Percentiles rank a stretch among this genome's conserved stretches.
Evolutionary conservation across 306 rosid species (phyloP).

Genomic region (Vachellia collinsii): DNA sequence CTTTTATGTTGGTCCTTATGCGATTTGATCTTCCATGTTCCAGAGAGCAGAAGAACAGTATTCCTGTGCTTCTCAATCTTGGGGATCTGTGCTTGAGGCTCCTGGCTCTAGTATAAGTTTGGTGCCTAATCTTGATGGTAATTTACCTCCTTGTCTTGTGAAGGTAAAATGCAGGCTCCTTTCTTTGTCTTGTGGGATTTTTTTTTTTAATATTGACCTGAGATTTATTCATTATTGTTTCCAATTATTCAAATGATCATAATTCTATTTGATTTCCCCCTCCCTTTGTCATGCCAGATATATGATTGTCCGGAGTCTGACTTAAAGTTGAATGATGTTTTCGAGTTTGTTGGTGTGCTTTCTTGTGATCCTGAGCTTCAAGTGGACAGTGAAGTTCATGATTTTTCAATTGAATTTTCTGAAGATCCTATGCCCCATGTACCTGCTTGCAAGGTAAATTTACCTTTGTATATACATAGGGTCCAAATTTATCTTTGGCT

Average conservation of each 20-base stretch:
- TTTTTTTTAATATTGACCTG: conserved; percentile 1
- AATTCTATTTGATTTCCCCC: not conserved
- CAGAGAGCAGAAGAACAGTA: conserved; percentile 72
- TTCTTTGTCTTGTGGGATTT: not conserved
- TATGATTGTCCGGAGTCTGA: conserved; percentile 82
- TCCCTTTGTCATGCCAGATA: conserved; percentile 51
- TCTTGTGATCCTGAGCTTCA: conserved; percentile 63
- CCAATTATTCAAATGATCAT: conserved; percentile 22
- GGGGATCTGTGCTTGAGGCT: conserved; percentile 40
- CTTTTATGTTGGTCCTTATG: conserved; percentile 10
- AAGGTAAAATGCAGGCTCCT: conserved; percentile 55
- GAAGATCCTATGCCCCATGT: conserved; percentile 61
- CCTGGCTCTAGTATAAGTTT: conserved; percentile 46
- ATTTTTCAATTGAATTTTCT: conserved; percentile 52
- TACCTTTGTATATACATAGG: not conserved
- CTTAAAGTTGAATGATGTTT: conserved; percentile 80
- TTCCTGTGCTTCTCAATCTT: conserved; percentile 46
- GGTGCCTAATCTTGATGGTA: conserved; percentile 35
- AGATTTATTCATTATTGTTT: not conserved
- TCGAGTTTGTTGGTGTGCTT: conserved; percentile 87
- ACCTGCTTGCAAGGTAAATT: conserved; percentile 62
- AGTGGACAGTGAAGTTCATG: conserved; percentile 52
- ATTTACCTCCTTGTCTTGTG: conserved; percentile 62
- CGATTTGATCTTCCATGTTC: conserved; percentile 16
- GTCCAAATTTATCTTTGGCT: not conserved